phyloP scores from a whole-genome alignment of 2,329 filamentous ascomycete genomes.

The Lomentospora prolificans region DNA sequence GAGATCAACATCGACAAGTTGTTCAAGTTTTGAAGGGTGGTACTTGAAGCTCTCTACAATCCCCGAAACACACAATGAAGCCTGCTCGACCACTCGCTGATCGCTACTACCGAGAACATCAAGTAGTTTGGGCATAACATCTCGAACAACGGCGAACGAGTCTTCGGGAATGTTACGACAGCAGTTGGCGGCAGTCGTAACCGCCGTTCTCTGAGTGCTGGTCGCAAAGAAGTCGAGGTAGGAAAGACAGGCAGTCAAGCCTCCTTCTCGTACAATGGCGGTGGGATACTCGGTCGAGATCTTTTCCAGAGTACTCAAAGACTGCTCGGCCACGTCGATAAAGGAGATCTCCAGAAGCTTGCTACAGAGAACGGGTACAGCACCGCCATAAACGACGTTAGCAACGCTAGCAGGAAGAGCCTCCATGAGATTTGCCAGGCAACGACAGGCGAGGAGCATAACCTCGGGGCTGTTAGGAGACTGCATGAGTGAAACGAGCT shows the following conservation, averaged over 20 bases:
- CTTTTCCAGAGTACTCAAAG: constrained; percentile 91
- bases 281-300: constrained; percentile 94
- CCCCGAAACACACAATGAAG: constrained; percentile 85
- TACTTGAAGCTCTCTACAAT: constrained; percentile 97
- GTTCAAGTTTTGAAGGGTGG: constrained; percentile 77
- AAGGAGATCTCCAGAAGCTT: constrained; percentile 94
- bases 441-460: constrained; percentile 93
- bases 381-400: constrained; percentile 95
- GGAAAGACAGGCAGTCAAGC: constrained; percentile 87
- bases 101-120: constrained; percentile 87
- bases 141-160: constrained; percentile 80
- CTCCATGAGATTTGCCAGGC: constrained; percentile 95
- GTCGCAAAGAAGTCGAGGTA: constrained; percentile 98
- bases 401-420: constrained; percentile 85
- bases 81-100: constrained; percentile 93
- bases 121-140: constrained; percentile 93
- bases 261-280: constrained; percentile 91
- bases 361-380: constrained; percentile 86
- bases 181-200: constrained; percentile 95
- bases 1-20: constrained; percentile 80
- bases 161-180: constrained; percentile 94
- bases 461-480: constrained; percentile 84
- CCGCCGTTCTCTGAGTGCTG: constrained; percentile 89
- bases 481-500: constrained; percentile 85
- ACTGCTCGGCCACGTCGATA: constrained; percentile 95